These are phyloP conservation scores for Stemphylium lycopersici DNA, from an alignment of 2,329 filamentous ascomycete genomes.

Conservation along the genomic window DNA sequence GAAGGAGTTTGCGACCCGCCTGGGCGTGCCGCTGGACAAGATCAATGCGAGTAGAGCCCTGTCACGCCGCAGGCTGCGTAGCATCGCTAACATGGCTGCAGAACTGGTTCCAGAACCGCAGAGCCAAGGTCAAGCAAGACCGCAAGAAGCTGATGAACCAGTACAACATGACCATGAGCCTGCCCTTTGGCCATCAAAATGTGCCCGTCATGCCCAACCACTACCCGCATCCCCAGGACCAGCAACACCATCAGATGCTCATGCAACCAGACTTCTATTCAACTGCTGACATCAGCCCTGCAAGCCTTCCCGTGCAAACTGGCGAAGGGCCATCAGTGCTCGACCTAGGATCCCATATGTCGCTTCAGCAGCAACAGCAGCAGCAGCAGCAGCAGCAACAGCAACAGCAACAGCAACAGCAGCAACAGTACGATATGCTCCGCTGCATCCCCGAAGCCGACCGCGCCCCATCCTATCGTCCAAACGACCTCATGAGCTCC, in stretches of 20 bases:
- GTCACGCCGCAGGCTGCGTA: background rate
- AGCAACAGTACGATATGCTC: conserved; percentile 44
- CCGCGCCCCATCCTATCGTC: conserved; percentile 32
- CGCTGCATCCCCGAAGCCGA: conserved; percentile 44
- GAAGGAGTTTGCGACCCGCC: conserved; percentile 56
- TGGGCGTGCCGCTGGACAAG: conserved; percentile 59
- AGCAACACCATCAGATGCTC: conserved; percentile 35
- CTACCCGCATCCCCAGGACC: conserved; percentile 25
- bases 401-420: conserved; percentile 41
- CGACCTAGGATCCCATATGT: conserved; percentile 39
- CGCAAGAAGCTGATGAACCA: conserved; percentile 54
- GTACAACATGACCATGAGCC: conserved; percentile 44
- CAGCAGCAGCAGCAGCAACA: conserved; percentile 31
- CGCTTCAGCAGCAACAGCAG: conserved; percentile 38
- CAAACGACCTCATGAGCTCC: conserved; percentile 45
- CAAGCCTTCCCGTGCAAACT: conserved; percentile 40
- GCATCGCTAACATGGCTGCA: conserved; percentile 44
- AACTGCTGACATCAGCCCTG: conserved; percentile 45
- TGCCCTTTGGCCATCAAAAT: conserved; percentile 32
- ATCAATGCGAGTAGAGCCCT: conserved; percentile 56
- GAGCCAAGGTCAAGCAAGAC: conserved; percentile 61
- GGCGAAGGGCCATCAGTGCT: conserved; percentile 40
- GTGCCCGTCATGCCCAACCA: conserved; percentile 32
- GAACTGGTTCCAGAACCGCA: conserved; percentile 62
- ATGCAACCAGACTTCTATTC: conserved; percentile 37